Base-by-base conservation (phyloP, 1,284 basidiomycete genomes). In the Ceratobasidium sp. region DNA sequence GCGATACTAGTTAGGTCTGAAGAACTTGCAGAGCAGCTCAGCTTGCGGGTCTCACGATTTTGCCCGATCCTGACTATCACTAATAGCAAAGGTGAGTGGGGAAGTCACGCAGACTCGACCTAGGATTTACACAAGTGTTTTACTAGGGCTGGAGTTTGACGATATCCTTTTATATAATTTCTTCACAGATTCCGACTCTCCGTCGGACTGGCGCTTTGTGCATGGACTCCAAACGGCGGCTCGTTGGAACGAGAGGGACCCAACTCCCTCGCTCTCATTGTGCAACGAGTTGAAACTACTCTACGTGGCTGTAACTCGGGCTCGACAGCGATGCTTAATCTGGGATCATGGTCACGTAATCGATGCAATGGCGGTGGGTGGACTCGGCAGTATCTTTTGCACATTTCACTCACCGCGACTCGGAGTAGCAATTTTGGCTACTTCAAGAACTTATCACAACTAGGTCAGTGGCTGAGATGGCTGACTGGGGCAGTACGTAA, bases 121-220 rank as follows among this genome's bases (percentile, higher is more conserved):
- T 43, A 24, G 5, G 4, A 6, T 8, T 16, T 6, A 8, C 22
- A 1, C 24, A 5, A 27, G 7, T 31, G 2, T 31, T 14, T 19
- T 43, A 14, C 13, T 34, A 79, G 91, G 91, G 0, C 81, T 92
- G 0, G 91, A 92, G 79, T 92, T 92, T 78, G 86, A 91, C 77
- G 90, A 92, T 74, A 89, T 92, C 3, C 81, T 92, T 0, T 78
- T 92, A 1, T 92, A 88, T 78, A 87, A 91, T 75, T 91, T 91
- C 80, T 92, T 92, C 77, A 83, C 87, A 49, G 89, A 91, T 77
- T 92, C 90, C 0, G 79, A 79, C 0, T 82, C 85, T 0, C 83
- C 85, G 49, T 54, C 80, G 0, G 86, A 87, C 68, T 92, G 90
- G 90, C 83, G 89, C 6, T 81, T 90, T 6, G 51, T 75, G 1